Evolutionary conservation across 495 filamentous ascomycete genomes (phyloP), one percentile per base, ranked within the genome.

Genomic region (Niebla homalea): DNA sequence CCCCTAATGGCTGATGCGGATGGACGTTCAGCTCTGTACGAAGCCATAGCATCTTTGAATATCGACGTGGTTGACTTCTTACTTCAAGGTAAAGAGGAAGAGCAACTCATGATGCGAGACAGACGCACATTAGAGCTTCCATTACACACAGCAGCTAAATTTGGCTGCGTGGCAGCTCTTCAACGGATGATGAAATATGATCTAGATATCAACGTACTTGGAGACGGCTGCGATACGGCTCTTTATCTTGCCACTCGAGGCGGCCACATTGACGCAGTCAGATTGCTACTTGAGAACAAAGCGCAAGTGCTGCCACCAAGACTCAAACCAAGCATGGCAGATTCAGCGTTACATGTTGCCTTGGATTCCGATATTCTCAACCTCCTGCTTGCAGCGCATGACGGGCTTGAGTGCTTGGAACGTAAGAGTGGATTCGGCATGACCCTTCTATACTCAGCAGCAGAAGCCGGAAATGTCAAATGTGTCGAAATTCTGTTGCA

Each of bases 131-230:
- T 26, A 1, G 32, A 36, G 45, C 40, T 46, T 38, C 52, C 52
- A 46, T 44, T 54, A 36, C 47, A 54, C 39, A 40, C 8, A 2
- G 52, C 52, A 44, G 52, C 52, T 40, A 12, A 15, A 1, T 8
- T 46, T 49, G 52, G 52, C 32, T 54, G 50, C 37, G 21, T 46
- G 35, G 19, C 49, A 50, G 52, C 46, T 54, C 38, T 50, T 8
- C 38, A 50, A 19, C 47, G 52, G 20, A 10, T 54, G n/a, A 44
- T 54, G 46, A 37, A 35, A 54, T 18, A 50, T 29, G 19, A 41
- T 44, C 46, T 44, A 43, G 51, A 53, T 26, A 35, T 53, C 37
- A 38, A 53, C 36, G 39, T 37, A 36, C 37, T 6, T 37, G n/a
- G 8, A 29, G 18, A 44, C 16, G 22, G 22, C 29, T 26, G 26